These are phyloP conservation scores for Leccinum pachyderme DNA, from an alignment of 1,284 basidiomycete genomes.

Conservation along the genomic window DNA sequence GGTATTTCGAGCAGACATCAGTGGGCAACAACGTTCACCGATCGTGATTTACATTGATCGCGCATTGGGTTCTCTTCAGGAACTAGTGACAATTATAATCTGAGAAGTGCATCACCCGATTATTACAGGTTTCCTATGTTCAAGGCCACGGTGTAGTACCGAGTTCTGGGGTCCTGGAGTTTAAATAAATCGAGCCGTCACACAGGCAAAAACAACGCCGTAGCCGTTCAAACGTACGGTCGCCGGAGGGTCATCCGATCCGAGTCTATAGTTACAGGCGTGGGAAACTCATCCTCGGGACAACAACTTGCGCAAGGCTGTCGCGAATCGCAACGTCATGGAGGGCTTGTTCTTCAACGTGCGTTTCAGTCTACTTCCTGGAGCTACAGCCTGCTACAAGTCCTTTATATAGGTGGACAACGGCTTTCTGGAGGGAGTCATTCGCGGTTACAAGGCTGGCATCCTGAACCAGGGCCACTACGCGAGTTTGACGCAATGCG, in stretches of 20 bases:
- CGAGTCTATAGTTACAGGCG: not conserved
- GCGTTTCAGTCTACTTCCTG: conserved; percentile 5
- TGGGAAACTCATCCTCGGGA: too few relatives aligned
- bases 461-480: conserved; percentile 90
- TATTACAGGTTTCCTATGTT: conserved; percentile 67
- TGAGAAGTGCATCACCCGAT: conserved; percentile 51
- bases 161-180: not conserved
- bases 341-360: conserved; percentile 33
- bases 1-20: conserved; percentile 53
- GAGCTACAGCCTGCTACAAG: not conserved
- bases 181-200: not conserved
- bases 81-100: conserved; percentile 31
- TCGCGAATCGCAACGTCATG: conserved; percentile 23
- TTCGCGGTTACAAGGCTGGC: conserved; percentile 93
- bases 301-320: too few relatives aligned
- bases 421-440: conserved; percentile 90
- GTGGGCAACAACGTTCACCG: conserved; percentile 62
- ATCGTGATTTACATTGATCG: conserved; percentile 65
- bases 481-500: conserved; percentile 94
- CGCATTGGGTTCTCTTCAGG: conserved; percentile 64
- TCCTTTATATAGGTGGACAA: conserved; percentile 56
- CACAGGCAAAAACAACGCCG: not conserved
- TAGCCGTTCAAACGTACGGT: not conserved
- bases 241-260: too few relatives aligned
- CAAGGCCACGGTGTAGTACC: too few relatives aligned